phyloP scores from a whole-genome alignment of 805 yeast genomes.

The Schizosaccharomyces japonicus region DNA sequence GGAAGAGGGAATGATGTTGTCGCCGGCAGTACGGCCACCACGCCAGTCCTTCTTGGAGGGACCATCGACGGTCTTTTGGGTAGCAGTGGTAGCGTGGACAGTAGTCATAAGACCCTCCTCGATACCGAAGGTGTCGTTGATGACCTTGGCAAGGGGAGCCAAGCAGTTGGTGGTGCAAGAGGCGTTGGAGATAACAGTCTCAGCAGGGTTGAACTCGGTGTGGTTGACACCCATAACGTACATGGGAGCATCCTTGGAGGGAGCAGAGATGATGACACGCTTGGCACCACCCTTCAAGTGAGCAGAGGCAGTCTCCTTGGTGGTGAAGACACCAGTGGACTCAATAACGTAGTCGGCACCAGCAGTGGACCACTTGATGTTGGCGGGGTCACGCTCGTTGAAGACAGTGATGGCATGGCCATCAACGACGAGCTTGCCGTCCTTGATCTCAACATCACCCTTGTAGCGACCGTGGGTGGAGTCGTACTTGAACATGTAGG shows the following conservation, averaged over 20 bases:
- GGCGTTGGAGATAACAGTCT: conserved; percentile 66
- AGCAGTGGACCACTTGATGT: conserved; percentile 66
- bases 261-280: conserved; percentile 86
- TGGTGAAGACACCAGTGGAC: conserved; percentile 88
- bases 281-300: conserved; percentile 82
- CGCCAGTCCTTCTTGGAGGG: conserved; percentile 96
- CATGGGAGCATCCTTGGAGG: conserved; percentile 86
- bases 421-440: conserved; percentile 37
- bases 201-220: conserved; percentile 49
- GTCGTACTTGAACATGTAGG: conserved; percentile 88
- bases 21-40: conserved; percentile 93
- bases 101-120: conserved; percentile 91
- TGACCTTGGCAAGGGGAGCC: conserved; percentile 80
- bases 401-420: conserved; percentile 42
- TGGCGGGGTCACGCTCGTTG: conserved; percentile 67
- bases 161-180: conserved; percentile 91
- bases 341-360: conserved; percentile 69
- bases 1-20: conserved; percentile 83
- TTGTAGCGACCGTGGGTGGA: conserved; percentile 71
- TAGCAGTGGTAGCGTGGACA: conserved; percentile 85
- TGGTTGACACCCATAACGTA: conserved; percentile 81
- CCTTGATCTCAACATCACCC: conserved; percentile 37
- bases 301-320: conserved; percentile 51
- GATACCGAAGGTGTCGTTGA: conserved; percentile 66
- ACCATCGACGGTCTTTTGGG: conserved; percentile 91